Base-by-base conservation (phyloP, 352 stramenopile species). In the Globisporangium polare region DNA sequence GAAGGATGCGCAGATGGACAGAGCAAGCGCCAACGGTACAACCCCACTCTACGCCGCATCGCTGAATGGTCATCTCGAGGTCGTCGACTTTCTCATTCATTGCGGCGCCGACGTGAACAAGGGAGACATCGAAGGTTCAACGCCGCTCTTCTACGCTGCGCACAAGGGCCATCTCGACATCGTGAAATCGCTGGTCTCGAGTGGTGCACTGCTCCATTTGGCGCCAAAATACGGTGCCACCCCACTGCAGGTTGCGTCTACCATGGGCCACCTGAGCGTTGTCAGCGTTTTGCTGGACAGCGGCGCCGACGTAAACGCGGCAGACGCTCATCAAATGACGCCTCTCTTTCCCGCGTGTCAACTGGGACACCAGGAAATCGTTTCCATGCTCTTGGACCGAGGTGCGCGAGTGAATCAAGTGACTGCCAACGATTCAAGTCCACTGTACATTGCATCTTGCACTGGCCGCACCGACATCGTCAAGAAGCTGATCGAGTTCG, bases 221-320 rank as follows among this genome's bases (percentile, higher is more conserved):
- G 17, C 15, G 5, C 8, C 3, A 22, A 53, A 53, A 17, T 12
- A 53, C 6, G 46, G 46, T 12, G 12, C 10, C 4, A 53, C 22
- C 3, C 22, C 46, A 22, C 46, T 53, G 24, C 46, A 7, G 22
- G 24, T 12, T 35, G 46, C 46, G 26, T 27, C 22, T 12, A 13
- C 2, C 6, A 20, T 51, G 20, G 45, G 45, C 3, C 9, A 51
- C 22, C 22, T 51, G 22, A 53, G 24, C 26, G 13, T 53, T 20
- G 46, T 53, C 24, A 53, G 8, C 3, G 46, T 20, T 26, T 22
- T 71, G 98, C 98, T 58, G 18, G 17, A 58, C 9, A 58, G n/a
- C 51, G 29, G 29, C n/a, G 51, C 51, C 8, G 6, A 45, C 5
- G 51, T 43, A n/a, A 26, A 43, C 15, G 29, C 3, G 24, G 12